Evolutionary conservation across 352 stramenopile genomes (phyloP).

Genomic region (Thalassiosira sp.): DNA sequence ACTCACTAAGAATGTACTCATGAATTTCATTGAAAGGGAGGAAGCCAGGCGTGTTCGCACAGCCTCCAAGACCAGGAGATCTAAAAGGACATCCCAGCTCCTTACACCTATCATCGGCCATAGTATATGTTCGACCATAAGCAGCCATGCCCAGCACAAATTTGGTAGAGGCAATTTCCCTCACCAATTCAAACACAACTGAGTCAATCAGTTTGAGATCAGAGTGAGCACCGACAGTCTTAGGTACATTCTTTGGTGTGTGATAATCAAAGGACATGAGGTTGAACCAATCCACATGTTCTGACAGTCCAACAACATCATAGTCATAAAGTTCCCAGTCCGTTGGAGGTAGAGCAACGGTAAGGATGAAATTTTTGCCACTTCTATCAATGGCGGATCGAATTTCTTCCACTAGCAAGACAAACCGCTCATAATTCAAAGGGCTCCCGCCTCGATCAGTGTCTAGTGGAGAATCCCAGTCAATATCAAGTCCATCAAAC

Average conservation of each 20-base stretch:
- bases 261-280: slow-evolving; percentile 67
- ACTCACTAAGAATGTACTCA: slow-evolving; percentile 48
- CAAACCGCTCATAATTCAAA: slow-evolving; percentile 52
- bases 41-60: slow-evolving; percentile 56
- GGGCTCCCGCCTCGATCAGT: slow-evolving; percentile 40
- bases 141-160: slow-evolving; percentile 64
- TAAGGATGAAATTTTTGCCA: slow-evolving; percentile 44
- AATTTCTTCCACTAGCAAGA: slow-evolving; percentile 50
- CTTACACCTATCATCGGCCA: slow-evolving; percentile 55
- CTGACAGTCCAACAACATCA: slow-evolving; percentile 50
- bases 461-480: slow-evolving; percentile 59
- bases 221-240: slow-evolving; percentile 54
- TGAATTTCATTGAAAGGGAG: slow-evolving; percentile 55
- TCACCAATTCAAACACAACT: slow-evolving; percentile 39
- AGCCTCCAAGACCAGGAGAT: slow-evolving; percentile 61
- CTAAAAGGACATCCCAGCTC: slow-evolving; percentile 57
- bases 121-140: slow-evolving; percentile 55
- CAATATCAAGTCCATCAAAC: slow-evolving; percentile 68
- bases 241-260: slow-evolving; percentile 52
- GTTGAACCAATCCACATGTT: slow-evolving; percentile 68
- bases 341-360: slow-evolving; percentile 46
- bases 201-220: slow-evolving; percentile 60
- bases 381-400: slow-evolving; percentile 40
- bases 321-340: slow-evolving; percentile 61
- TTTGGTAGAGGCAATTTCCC: slow-evolving; percentile 44